Evolutionary conservation across 805 yeast species (phyloP).

Genomic region (Ogataea paraovalis): DNA sequence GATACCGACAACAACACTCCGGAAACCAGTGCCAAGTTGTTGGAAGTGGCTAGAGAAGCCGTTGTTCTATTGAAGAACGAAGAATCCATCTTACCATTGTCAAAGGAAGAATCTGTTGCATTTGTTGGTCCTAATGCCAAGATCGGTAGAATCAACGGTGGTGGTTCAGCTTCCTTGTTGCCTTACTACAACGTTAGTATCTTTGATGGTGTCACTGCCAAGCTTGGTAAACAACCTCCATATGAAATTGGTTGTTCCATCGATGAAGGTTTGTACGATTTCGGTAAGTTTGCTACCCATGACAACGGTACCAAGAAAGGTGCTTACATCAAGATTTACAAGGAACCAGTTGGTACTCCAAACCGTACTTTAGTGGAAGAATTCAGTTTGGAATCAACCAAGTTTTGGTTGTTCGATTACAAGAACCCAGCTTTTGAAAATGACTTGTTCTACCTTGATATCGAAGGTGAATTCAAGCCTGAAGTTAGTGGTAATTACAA

Average conservation of each 20-base stretch:
- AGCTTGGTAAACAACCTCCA: conserved; percentile 19
- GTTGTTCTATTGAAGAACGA: conserved; percentile 59
- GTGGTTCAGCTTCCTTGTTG: conserved; percentile 51
- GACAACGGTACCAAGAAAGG: conserved; percentile 26
- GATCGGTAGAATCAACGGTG: conserved; percentile 49
- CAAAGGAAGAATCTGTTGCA: conserved; percentile 39
- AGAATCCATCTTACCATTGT: conserved; percentile 41
- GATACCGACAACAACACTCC: conserved; percentile 41
- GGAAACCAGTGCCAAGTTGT: conserved; percentile 41
- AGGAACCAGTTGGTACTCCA: conserved; percentile 22
- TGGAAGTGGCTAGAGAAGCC: conserved; percentile 47
- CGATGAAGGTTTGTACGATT: conserved; percentile 12
- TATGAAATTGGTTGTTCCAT: conserved; percentile 36
- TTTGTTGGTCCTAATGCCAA: conserved; percentile 62
- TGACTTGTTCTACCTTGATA: conserved; percentile 34
- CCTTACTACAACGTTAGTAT: conserved; percentile 22
- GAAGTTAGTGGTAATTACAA: conserved; percentile 37
- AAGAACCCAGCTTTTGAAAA: conserved; percentile 16
- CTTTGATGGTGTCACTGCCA: conserved; percentile 16
- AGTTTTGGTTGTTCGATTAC: conserved; percentile 23
- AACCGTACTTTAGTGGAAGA: conserved; percentile 29
- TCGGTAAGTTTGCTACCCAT: conserved; percentile 15
- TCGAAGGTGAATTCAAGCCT: conserved; percentile 36
- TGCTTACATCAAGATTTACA: conserved; percentile 25
- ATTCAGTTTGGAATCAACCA: conserved; percentile 16